Evolutionary conservation across 306 rosid genomes (phyloP).

Genomic region (Cucumis hystrix): DNA sequence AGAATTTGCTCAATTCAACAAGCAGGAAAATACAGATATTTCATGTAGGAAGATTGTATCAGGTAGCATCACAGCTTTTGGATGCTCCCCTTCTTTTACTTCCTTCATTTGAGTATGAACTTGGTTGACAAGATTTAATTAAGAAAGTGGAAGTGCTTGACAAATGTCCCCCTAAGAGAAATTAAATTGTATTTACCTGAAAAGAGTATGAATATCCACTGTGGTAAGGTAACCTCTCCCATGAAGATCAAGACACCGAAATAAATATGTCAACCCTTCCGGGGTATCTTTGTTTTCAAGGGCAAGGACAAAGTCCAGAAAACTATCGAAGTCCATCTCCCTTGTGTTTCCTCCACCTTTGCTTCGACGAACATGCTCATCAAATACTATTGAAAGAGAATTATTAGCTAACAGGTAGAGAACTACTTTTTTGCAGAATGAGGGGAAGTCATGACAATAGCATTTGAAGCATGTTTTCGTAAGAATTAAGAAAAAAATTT

Average conservation of each 20-base stretch:
- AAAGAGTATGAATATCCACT: constrained; percentile 90
- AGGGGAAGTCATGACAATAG: neutral
- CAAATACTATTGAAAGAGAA: constrained; percentile 48
- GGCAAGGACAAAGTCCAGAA: constrained; percentile 90
- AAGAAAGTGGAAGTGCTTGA: neutral
- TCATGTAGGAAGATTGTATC: constrained; percentile 79
- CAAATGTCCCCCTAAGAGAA: neutral
- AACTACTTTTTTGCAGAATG: neutral
- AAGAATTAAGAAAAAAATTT: neutral
- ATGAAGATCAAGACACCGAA: constrained; percentile 93
- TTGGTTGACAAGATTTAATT: neutral
- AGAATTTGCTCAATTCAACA: constrained; percentile 50
- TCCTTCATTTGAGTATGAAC: constrained; percentile 28
- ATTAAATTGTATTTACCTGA: constrained; percentile 41
- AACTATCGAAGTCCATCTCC: constrained; percentile 89
- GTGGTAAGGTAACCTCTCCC: constrained; percentile 91
- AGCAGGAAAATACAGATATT: constrained; percentile 68
- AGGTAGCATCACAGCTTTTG: constrained; percentile 49
- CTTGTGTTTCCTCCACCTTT: constrained; percentile 71
- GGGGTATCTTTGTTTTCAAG: constrained; percentile 96
- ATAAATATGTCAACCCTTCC: constrained; percentile 90
- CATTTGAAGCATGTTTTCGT: neutral
- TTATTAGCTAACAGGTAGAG: neutral
- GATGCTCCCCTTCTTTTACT: constrained; percentile 90
- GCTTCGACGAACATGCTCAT: constrained; percentile 83